Evolutionary conservation across 192 early-diverging fungal genomes (phyloP).

Genomic region (Physocladia obscura): DNA sequence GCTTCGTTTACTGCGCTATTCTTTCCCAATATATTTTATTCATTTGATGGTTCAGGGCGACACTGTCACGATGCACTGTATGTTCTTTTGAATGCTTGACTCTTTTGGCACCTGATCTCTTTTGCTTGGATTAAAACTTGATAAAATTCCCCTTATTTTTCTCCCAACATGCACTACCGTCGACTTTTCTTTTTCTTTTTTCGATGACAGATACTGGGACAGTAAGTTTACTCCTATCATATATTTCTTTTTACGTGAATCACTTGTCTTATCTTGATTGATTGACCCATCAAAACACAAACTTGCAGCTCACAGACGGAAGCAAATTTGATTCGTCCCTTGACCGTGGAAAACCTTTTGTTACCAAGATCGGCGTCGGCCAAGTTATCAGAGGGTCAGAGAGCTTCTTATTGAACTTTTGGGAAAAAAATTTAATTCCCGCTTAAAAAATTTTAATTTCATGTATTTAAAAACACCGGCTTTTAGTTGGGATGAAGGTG

Average conservation of each 20-base stretch:
- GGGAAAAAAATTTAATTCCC: not conserved
- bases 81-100: not conserved
- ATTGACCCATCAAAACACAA: too few species aligned
- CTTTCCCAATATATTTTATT: not conserved
- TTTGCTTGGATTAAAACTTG: not conserved
- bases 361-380: constrained; percentile 85
- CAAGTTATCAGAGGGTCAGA: constrained; percentile 79
- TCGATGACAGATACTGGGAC: constrained; percentile 34
- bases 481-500: constrained; percentile 79
- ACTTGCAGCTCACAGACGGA: constrained; percentile 58
- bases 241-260: not conserved
- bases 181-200: not conserved
- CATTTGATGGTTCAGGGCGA: constrained; percentile 29
- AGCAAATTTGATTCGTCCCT: constrained; percentile 84
- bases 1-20: not conserved
- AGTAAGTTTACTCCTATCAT: constrained; percentile 22
- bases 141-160: not conserved
- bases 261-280: too few species aligned
- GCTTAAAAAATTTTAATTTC: not conserved
- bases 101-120: not conserved
- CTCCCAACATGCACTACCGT: not conserved
- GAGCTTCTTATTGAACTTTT: constrained; percentile 15
- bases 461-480: not conserved
- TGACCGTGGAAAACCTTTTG: constrained; percentile 83
- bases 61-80: constrained; percentile 52